These are phyloP conservation scores for Lactifluus echinatus DNA, from an alignment of 768 basidiomycete genomes.

Conservation along the genomic window DNA sequence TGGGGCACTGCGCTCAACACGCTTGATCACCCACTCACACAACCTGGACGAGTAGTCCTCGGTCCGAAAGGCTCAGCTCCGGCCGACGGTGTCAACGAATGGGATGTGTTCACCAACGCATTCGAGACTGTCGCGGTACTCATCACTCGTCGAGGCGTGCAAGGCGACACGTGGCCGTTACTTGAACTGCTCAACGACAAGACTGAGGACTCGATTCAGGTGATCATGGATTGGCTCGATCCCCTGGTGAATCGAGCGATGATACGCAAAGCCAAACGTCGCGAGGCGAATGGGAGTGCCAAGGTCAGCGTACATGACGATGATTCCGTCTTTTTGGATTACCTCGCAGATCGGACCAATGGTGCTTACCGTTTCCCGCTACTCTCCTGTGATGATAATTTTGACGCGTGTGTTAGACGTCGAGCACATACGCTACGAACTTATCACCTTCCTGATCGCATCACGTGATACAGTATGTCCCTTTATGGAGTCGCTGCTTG, in stretches of 20 bases:
- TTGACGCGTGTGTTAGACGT: slow-evolving; percentile 7
- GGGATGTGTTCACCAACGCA: slow-evolving; percentile 17
- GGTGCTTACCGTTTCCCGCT: neutral
- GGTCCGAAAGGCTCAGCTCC: slow-evolving; percentile 19
- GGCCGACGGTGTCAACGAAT: slow-evolving; percentile 12
- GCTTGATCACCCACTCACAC: slow-evolving; percentile 31
- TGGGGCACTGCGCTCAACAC: slow-evolving; percentile 38
- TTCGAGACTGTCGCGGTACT: slow-evolving; percentile 14
- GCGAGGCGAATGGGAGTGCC: neutral
- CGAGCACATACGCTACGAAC: slow-evolving; percentile 20
- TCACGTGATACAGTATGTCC: slow-evolving; percentile 16
- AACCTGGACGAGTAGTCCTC: slow-evolving; percentile 27
- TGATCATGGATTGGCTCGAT: slow-evolving; percentile 14
- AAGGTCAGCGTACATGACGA: slow-evolving; percentile 10
- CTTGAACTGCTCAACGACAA: slow-evolving; percentile 21
- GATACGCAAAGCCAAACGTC: slow-evolving; percentile 11
- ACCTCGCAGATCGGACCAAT: slow-evolving; percentile 15
- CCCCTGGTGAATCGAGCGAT: slow-evolving; percentile 14
- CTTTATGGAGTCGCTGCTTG: neutral
- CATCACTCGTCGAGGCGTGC: slow-evolving; percentile 13
- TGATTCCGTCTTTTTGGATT: slow-evolving; percentile 18
- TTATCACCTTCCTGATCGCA: slow-evolving; percentile 20
- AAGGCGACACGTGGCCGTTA: slow-evolving; percentile 18
- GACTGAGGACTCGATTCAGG: slow-evolving; percentile 15
- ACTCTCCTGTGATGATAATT: neutral